These are phyloP conservation scores for Chara braunii DNA, from an alignment of 139 green algal genomes.

Conservation along the genomic window DNA sequence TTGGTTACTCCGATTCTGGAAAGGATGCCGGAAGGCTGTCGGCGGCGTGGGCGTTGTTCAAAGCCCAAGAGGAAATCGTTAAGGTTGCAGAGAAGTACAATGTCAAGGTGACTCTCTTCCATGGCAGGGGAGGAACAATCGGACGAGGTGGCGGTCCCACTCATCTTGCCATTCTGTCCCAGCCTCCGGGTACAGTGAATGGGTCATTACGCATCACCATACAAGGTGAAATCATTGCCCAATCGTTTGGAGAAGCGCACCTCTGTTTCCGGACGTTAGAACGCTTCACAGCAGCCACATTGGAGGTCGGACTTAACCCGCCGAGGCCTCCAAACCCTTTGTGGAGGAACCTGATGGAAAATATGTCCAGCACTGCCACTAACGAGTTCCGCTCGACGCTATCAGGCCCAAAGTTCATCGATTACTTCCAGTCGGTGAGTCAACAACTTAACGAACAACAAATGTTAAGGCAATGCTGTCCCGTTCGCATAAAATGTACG, in stretches of 20 bases:
- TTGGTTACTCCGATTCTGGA: slow-evolving; percentile 92
- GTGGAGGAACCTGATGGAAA: slow-evolving; percentile 74
- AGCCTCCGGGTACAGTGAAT: slow-evolving; percentile 75
- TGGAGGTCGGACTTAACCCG: slow-evolving; percentile 71
- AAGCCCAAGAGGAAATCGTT: slow-evolving; percentile 43
- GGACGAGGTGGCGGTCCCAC: slow-evolving; percentile 85
- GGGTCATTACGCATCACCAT: slow-evolving; percentile 85
- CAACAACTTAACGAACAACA: too few relatives aligned
- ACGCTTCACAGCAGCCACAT: slow-evolving; percentile 28
- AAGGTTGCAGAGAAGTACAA: slow-evolving; percentile 38
- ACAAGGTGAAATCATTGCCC: slow-evolving; percentile 78
- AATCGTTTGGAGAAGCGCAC: slow-evolving; percentile 83
- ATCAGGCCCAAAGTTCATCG: slow-evolving; percentile 72
- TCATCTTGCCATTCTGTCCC: slow-evolving; percentile 85
- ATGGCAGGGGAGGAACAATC: slow-evolving; percentile 88
- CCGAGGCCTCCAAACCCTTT: slow-evolving; percentile 35
- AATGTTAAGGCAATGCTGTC: too few relatives aligned
- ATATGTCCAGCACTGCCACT: slow-evolving; percentile 60
- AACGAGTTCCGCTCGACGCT: slow-evolving; percentile 69
- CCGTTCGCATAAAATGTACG: too few relatives aligned
- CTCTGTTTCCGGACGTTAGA: slow-evolving; percentile 67
- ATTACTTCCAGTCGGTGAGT: slow-evolving; percentile 73
- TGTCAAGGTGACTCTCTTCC: slow-evolving; percentile 84
- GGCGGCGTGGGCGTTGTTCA: slow-evolving; percentile 84
- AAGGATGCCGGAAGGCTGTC: slow-evolving; percentile 92